phyloP scores from a whole-genome alignment of 805 yeast species.

The Barnettozyma botsteinii region DNA sequence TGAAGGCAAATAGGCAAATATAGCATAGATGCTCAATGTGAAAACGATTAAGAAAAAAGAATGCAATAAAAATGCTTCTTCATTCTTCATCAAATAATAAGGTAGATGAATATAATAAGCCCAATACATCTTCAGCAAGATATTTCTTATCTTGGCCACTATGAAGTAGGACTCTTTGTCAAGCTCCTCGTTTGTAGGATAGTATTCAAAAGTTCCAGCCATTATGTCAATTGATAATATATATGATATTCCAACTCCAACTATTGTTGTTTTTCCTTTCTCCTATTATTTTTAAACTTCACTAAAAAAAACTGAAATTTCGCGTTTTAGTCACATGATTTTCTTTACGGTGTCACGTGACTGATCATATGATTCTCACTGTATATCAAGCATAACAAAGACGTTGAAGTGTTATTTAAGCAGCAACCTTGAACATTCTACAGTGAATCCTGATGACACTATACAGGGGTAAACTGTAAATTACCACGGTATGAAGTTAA shows the following conservation, averaged over 20 bases:
- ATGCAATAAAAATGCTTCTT: constrained; percentile 37
- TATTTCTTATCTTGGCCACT: constrained; percentile 24
- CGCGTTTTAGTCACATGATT: too few species aligned
- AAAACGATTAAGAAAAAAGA: constrained; percentile 32
- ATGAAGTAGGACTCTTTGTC: constrained; percentile 22
- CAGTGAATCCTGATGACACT: too few species aligned
- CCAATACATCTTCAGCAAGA: constrained; percentile 35
- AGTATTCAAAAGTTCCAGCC: constrained; percentile 27
- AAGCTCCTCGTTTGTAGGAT: constrained; percentile 26
- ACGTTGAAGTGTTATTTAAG: too few species aligned
- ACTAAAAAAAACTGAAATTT: too few species aligned
- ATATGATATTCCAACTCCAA: neutral
- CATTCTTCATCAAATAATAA: constrained; percentile 37
- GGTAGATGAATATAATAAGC: constrained; percentile 40
- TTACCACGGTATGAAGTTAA: too few species aligned
- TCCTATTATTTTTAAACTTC: neutral
- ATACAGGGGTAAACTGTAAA: too few species aligned
- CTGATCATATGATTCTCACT: too few species aligned
- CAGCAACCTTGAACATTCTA: too few species aligned
- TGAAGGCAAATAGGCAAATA: constrained; percentile 28
- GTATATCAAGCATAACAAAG: too few species aligned
- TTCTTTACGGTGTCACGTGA: too few species aligned
- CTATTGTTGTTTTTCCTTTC: neutral
- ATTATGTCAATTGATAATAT: constrained; percentile 8
- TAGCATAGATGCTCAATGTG: constrained; percentile 34